Base-by-base conservation (phyloP, 1,284 basidiomycete species). In the Cryptococcus sp. region DNA sequence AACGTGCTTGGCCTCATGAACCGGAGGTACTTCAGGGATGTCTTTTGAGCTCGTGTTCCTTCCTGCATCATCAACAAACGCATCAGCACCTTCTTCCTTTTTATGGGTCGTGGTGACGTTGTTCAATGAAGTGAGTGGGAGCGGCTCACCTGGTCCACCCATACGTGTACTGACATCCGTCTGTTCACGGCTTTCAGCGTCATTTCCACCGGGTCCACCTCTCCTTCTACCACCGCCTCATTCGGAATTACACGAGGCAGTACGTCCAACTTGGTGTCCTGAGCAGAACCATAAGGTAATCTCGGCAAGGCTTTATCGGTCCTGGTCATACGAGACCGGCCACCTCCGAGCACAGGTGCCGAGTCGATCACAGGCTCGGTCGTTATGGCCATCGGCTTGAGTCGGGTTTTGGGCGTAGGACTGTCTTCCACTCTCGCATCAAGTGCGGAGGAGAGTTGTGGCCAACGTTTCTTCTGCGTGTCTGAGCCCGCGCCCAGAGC, bases 11-110 rank as follows among this genome's bases (percentile, higher is more conserved):
- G 60, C 39, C 61, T 58, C 83, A 51, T 69, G 35, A 62, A 66
- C 5, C 84, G 84, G n/a, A 80, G 79, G 48, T 86, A 83, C 57
- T 79, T 81, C 77, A 90, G 86, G 13, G 79, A 75, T 19, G 86
- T 84, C 22, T 81, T 79, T 17, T 86, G 81, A 13, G 83, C 81
- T 27, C 88, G 84, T 64, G 88, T 88, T 7, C 87, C 86, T 77
- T 91, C 89, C 74, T 75, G 52, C 42, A 45, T 25, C 45, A 42
- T 47, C 7, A 19, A 38, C 11, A 23, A 41, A 10, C 10, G 8
- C 7, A 35, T 35, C 30, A 35, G 25, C 40, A 47, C 50, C 23
- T 3, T 43, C 30, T 19, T 19, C 46, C 20, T 3, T 3, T 49
- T 38, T 30, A 5, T 25, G 8, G 30, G n/a, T 27, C 13, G 27